phyloP scores from a whole-genome alignment of 495 filamentous ascomycete species.

The Penicillium manginii region DNA sequence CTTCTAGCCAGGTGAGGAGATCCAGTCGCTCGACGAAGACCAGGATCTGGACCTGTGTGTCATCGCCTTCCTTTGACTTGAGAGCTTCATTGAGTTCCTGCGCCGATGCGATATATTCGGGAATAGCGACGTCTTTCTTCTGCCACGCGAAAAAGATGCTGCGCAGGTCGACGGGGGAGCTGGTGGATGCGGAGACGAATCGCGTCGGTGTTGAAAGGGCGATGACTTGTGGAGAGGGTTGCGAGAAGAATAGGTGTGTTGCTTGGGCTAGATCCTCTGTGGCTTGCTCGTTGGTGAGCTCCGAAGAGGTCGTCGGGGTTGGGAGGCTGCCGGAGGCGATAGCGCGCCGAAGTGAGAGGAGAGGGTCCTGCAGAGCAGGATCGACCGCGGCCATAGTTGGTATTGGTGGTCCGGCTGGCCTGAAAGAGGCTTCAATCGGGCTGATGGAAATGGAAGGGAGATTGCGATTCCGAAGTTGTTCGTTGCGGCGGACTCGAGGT shows the following conservation, averaged over 20 bases:
- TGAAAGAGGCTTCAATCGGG: conserved; percentile 15
- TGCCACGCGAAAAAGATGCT: conserved; percentile 94
- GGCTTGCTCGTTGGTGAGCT: conserved; percentile 49
- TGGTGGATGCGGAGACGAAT: conserved; percentile 67
- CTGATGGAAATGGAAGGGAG: conserved; percentile 5
- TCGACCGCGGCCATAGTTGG: conserved; percentile 38
- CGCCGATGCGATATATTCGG: conserved; percentile 85
- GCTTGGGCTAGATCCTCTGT: conserved; percentile 71
- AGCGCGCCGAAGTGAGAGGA: conserved; percentile 76
- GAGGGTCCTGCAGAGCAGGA: conserved; percentile 63
- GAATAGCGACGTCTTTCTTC: conserved; percentile 84
- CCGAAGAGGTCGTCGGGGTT: conserved; percentile 68
- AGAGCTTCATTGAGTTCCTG: conserved; percentile 82
- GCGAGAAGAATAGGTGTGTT: conserved; percentile 78
- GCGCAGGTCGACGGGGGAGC: conserved; percentile 81
- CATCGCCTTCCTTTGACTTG: conserved; percentile 52
- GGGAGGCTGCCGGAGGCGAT: conserved; percentile 69
- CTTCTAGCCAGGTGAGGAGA: conserved; percentile 88
- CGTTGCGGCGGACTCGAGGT: conserved; percentile 7
- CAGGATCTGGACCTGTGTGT: conserved; percentile 71
- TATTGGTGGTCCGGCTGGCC: conserved; percentile 14
- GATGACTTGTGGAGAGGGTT: conserved; percentile 64
- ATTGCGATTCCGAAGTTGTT: conserved; percentile 18
- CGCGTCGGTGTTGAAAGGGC: conserved; percentile 78
- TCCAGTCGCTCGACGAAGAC: conserved; percentile 89